These are phyloP conservation scores for Leptodermis oblonga DNA, from an alignment of 257 asterid species.

Conservation along the genomic window DNA sequence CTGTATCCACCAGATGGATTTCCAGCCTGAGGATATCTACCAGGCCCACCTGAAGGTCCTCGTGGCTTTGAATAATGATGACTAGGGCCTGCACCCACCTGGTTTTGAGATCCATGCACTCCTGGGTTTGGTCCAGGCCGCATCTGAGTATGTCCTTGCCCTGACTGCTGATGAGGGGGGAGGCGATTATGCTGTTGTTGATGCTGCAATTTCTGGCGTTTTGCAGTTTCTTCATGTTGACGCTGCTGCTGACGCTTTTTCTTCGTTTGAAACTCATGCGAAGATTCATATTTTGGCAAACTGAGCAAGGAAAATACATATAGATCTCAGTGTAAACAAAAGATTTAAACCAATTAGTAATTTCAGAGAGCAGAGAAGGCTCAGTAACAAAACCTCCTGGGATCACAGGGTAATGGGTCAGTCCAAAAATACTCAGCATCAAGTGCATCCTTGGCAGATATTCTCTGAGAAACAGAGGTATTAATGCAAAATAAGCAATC, in stretches of 20 bases:
- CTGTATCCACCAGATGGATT: constrained; percentile 72
- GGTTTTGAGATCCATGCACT: constrained; percentile 50
- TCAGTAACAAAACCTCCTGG: constrained; percentile 50
- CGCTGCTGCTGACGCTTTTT: constrained; percentile 84
- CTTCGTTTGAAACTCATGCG: constrained; percentile 93
- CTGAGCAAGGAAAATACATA: constrained; percentile 27
- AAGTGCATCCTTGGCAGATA: constrained; percentile 82
- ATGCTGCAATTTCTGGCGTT: constrained; percentile 70
- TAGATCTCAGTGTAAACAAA: constrained; percentile 1
- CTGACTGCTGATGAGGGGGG: constrained; percentile 69
- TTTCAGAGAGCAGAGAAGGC: neutral
- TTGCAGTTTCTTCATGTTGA: constrained; percentile 68
- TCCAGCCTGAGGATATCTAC: constrained; percentile 71
- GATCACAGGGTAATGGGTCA: constrained; percentile 86
- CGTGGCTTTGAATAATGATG: constrained; percentile 74
- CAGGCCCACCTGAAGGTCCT: constrained; percentile 70
- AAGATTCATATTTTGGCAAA: constrained; percentile 75
- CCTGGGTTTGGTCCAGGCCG: constrained; percentile 62
- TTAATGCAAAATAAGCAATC: neutral
- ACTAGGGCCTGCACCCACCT: constrained; percentile 54
- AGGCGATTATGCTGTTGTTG: constrained; percentile 60
- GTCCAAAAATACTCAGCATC: constrained; percentile 91
- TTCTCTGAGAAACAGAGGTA: constrained; percentile 46
- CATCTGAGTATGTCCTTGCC: constrained; percentile 58
- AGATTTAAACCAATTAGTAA: neutral